Evolutionary conservation across 2,329 filamentous ascomycete species (phyloP).

Genomic region (Botrytis hyacinthi): DNA sequence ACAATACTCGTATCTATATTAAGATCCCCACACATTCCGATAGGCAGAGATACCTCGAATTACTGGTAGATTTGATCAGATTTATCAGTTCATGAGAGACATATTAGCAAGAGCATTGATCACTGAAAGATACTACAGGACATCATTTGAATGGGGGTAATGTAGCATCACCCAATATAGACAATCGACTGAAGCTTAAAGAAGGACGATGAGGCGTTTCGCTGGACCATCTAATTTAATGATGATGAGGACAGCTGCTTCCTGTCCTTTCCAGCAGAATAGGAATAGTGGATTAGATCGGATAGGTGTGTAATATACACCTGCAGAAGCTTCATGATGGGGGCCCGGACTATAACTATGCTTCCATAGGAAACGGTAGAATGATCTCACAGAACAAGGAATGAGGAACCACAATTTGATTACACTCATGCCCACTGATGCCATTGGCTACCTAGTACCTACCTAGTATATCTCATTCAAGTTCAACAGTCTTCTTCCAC

Average conservation of each 20-base stretch:
- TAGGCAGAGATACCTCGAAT: neutral
- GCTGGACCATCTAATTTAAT: neutral
- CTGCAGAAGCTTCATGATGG: slow-evolving; percentile 14
- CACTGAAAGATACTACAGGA: neutral
- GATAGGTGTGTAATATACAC: neutral
- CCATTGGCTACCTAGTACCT: slow-evolving; percentile 9
- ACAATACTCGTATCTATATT: neutral
- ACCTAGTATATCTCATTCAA: too few species aligned
- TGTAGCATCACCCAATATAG: neutral
- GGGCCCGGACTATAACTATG: neutral
- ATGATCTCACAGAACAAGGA: slow-evolving; percentile 2
- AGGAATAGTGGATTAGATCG: slow-evolving; percentile 5
- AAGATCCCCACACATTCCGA: neutral
- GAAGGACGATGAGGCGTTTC: neutral
- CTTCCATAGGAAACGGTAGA: slow-evolving; percentile 13
- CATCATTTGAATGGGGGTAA: neutral
- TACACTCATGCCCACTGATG: neutral
- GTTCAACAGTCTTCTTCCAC: neutral
- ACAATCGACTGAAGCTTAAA: neutral
- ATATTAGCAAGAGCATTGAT: slow-evolving; percentile 3
- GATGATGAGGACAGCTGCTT: slow-evolving; percentile 6
- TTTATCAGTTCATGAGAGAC: neutral
- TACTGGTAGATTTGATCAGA: neutral
- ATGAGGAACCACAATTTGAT: slow-evolving; percentile 1
- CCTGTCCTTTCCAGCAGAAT: neutral